These are phyloP conservation scores for Capronia coronata DNA, from an alignment of 2,329 filamentous ascomycete species.

Conservation along the genomic window DNA sequence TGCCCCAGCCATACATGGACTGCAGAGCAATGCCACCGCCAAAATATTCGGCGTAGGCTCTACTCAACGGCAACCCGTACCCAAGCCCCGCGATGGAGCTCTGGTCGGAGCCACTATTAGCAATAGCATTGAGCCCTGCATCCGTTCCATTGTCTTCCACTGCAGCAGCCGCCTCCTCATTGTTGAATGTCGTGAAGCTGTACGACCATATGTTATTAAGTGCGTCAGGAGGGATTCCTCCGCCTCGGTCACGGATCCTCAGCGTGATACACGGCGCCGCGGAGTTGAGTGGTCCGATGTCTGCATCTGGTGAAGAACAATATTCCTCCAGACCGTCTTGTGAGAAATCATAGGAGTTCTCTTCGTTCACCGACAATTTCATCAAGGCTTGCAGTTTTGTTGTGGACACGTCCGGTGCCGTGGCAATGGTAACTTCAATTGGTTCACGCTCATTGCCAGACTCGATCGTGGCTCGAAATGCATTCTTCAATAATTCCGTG, in stretches of 20 bases:
- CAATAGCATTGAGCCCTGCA: constrained; percentile 66
- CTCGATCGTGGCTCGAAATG: constrained; percentile 89
- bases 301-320: constrained; percentile 22
- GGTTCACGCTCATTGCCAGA: constrained; percentile 71
- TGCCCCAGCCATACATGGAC: constrained; percentile 89
- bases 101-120: constrained; percentile 61
- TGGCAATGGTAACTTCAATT: constrained; percentile 86
- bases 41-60: constrained; percentile 97
- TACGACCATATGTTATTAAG: constrained; percentile 91
- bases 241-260: constrained; percentile 89
- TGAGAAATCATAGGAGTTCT: constrained; percentile 25
- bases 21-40: constrained; percentile 93
- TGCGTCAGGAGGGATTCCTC: constrained; percentile 80
- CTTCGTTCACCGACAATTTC: constrained; percentile 23
- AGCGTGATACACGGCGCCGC: constrained; percentile 82
- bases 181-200: constrained; percentile 90
- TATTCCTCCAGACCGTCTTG: constrained; percentile 27
- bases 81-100: constrained; percentile 88
- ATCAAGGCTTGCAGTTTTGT: constrained; percentile 28
- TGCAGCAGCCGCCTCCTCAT: constrained; percentile 48
- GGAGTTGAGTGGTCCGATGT: constrained; percentile 30
- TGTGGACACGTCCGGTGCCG: constrained; percentile 48
- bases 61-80: constrained; percentile 81
- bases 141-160: constrained; percentile 48
- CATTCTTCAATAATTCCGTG: constrained; percentile 93